These are phyloP conservation scores for Fragaria vesca DNA, from an alignment of 306 rosid genomes.

Conservation along the genomic window DNA sequence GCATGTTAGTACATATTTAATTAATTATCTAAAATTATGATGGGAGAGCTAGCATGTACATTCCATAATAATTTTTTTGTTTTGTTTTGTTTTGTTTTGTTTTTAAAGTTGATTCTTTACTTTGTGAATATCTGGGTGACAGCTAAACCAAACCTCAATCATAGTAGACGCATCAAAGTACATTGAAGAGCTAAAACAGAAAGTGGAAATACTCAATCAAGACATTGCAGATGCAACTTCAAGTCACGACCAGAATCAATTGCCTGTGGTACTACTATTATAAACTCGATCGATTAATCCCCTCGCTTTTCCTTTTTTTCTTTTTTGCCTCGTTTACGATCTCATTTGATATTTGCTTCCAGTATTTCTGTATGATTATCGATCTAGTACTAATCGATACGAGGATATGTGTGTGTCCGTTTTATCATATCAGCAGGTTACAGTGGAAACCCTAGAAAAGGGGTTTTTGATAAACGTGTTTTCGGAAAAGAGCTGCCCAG, in stretches of 20 bases:
- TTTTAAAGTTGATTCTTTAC: not conserved
- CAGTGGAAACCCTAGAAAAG: slow-evolving; percentile 84
- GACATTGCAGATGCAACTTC: slow-evolving; percentile 60
- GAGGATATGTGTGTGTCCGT: not conserved
- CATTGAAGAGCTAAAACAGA: slow-evolving; percentile 76
- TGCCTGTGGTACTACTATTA: slow-evolving; percentile 57
- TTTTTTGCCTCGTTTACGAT: not conserved
- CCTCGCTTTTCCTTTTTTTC: not conserved
- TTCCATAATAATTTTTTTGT: not conserved
- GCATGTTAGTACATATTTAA: not conserved
- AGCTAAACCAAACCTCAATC: slow-evolving; percentile 74
- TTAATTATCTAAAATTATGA: not conserved
- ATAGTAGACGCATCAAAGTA: slow-evolving; percentile 88
- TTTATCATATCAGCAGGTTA: slow-evolving; percentile 49
- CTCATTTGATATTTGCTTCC: not conserved
- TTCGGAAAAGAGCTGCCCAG: slow-evolving; percentile 65
- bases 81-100: too few species aligned
- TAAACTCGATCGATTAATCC: too few species aligned
- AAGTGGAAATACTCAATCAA: slow-evolving; percentile 76
- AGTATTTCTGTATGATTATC: not conserved
- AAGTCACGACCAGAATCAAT: slow-evolving; percentile 38
- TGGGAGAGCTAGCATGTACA: not conserved
- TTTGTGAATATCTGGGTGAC: slow-evolving; percentile 31
- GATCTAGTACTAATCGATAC: not conserved
- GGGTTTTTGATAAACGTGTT: slow-evolving; percentile 74